Base-by-base conservation (phyloP, 352 stramenopile genomes). In the Peronosclerospora sorghi region DNA sequence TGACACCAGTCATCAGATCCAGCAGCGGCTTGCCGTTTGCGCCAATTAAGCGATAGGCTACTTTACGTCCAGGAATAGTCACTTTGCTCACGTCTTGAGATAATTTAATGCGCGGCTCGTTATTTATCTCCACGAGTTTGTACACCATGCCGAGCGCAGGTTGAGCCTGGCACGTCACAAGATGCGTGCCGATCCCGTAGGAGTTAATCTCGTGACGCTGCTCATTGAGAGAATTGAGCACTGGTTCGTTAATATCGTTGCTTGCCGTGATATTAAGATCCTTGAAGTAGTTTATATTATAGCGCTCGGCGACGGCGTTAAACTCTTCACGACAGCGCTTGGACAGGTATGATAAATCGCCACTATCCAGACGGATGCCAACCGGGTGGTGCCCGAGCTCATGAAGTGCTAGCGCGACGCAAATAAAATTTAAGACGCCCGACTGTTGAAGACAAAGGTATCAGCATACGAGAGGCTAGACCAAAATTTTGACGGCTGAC, bases 201-300 rank as follows among this genome's bases (percentile, higher is more conserved):
- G 86, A 68, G 44, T 97, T 94, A 45, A 98, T 97, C 34, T 92
- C 86, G 62, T 99, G 94, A 42, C 89, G 83, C 68, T 91, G 47
- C 57, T 97, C 85, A 45, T 95, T 95, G 4, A 99, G 65, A 10
- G 91, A 92, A 50, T 97, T 85, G 6, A 98, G 65, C 6, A 97
- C 84, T 0, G 87, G 69, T 67, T 98, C 96, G 67, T 99, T 99
- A 68, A 99, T 98, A 66, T 99, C 95, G 72, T 99, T 99, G 56
- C 82, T 97, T 12, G 95, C 96, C 3, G 98, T 95, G 61, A 99
- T 98, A 51, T 68, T 89, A 29, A 88, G 51, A 17, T 64, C 60
- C 43, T 81, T 86, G 51, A 95, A 91, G 32, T 78, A 80, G n/a
- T 79, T 62, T 29, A 91, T 68, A 44, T 50, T 47, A 38, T 81